A percentile compares a stretch with the other conserved stretches of the same genome.
Evolutionary conservation across 1,139 yeast genomes (phyloP).

Genomic region (Hemisphaericaspora xylanilytica): DNA sequence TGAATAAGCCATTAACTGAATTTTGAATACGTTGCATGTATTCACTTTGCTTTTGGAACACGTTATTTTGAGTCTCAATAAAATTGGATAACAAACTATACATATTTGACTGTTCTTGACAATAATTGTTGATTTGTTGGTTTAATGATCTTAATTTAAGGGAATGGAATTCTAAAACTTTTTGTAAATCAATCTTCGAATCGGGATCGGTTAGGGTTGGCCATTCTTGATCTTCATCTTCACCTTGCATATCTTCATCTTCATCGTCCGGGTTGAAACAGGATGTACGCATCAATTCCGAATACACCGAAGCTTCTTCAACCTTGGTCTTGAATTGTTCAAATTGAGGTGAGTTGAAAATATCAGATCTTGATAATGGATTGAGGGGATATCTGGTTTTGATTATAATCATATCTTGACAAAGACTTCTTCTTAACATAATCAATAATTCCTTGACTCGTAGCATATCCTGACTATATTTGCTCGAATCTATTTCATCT

Average conservation of each 20-base stretch:
- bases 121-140: constrained; percentile 16
- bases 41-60: constrained; percentile 21
- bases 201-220: constrained; percentile 6
- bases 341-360: constrained; percentile 25
- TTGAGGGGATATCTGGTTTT: constrained; percentile 25
- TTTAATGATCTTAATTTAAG: constrained; percentile 15
- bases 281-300: constrained; percentile 10
- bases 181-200: constrained; percentile 12
- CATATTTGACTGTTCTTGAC: constrained; percentile 18
- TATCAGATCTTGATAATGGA: constrained; percentile 27
- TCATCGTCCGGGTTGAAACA: constrained; percentile 10
- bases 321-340: constrained; percentile 19
- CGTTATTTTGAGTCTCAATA: constrained; percentile 20
- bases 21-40: constrained; percentile 20
- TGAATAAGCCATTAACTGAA: constrained; percentile 21
- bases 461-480: constrained; percentile 12
- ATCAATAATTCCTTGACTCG: constrained; percentile 21
- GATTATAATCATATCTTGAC: constrained; percentile 36
- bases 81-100: constrained; percentile 17
- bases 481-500: constrained; percentile 13
- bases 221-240: constrained; percentile 10
- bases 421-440: constrained; percentile 24
- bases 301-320: constrained; percentile 13
- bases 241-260: constrained; percentile 12
- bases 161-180: constrained; percentile 16